phyloP scores from a whole-genome alignment of 768 basidiomycete genomes.

The Multifurca ochricompacta region DNA sequence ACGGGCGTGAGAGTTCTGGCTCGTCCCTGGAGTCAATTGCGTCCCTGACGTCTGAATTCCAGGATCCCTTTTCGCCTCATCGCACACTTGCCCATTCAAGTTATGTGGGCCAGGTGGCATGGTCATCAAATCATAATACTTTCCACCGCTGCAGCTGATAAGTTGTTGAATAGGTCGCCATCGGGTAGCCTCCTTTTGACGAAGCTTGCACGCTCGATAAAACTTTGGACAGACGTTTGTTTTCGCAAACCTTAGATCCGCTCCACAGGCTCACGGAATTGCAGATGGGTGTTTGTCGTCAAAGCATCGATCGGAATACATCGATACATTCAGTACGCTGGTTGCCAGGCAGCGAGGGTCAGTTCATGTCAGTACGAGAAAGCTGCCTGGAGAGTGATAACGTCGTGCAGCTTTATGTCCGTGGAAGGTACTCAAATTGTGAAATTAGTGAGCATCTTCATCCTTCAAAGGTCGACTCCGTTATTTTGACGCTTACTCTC shows the following conservation, averaged over 20 bases:
- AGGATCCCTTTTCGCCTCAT: slow-evolving; percentile 53
- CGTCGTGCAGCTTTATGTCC: slow-evolving; percentile 46
- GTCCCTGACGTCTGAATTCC: background rate
- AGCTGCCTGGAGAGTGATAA: background rate
- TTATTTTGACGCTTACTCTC: background rate
- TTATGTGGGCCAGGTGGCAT: slow-evolving; percentile 72
- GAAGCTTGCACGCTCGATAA: slow-evolving; percentile 54
- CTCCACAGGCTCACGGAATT: background rate
- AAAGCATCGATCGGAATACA: slow-evolving; percentile 50
- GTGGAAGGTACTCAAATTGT: slow-evolving; percentile 57
- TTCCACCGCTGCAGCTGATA: background rate
- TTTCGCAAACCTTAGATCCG: background rate
- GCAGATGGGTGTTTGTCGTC: slow-evolving; percentile 60
- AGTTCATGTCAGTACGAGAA: background rate
- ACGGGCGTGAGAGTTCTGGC: slow-evolving; percentile 41
- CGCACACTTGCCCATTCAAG: slow-evolving; percentile 60
- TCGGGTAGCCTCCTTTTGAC: slow-evolving; percentile 54
- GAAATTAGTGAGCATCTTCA: slow-evolving; percentile 41
- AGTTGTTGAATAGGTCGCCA: slow-evolving; percentile 46
- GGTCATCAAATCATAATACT: slow-evolving; percentile 31
- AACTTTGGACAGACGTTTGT: slow-evolving; percentile 64
- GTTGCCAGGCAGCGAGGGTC: slow-evolving; percentile 58
- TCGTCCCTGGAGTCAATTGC: background rate
- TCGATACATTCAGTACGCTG: slow-evolving; percentile 58
- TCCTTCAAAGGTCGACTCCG: no score